These are phyloP conservation scores for Dittrichia graveolens DNA, from an alignment of 129 eudicot species.

Conservation along the genomic window DNA sequence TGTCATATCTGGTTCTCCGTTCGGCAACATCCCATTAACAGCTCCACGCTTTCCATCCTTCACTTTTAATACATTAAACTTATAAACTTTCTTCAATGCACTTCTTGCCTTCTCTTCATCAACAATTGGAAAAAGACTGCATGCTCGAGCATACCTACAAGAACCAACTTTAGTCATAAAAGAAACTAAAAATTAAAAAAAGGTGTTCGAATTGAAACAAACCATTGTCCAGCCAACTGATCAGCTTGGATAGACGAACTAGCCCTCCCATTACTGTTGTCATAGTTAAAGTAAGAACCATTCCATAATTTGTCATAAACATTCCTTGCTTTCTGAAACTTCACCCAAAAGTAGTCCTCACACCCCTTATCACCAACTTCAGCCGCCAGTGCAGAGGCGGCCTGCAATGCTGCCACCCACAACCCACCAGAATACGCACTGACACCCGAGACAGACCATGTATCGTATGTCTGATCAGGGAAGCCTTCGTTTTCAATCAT, in stretches of 20 bases:
- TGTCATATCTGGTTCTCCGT: slow-evolving; percentile 78
- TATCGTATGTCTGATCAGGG: slow-evolving; percentile 98
- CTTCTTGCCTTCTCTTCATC: slow-evolving; percentile 80
- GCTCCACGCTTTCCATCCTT: slow-evolving; percentile 83
- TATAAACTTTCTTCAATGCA: slow-evolving; percentile 70
- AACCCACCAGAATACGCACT: slow-evolving; percentile 95
- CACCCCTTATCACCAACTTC: slow-evolving; percentile 80
- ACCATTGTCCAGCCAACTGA: slow-evolving; percentile 99
- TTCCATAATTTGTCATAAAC: slow-evolving; percentile 93
- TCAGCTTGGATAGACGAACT: slow-evolving; percentile 95
- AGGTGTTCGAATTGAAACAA: slow-evolving; percentile 11
- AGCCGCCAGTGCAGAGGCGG: slow-evolving; percentile 82
- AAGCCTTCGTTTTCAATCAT: slow-evolving; percentile 97
- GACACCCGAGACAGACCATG: slow-evolving; percentile 89
- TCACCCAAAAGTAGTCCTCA: slow-evolving; percentile 81
- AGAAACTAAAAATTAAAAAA: not conserved
- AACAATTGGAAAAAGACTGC: slow-evolving; percentile 85
- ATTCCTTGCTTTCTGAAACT: slow-evolving; percentile 67
- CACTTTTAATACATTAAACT: slow-evolving; percentile 75
- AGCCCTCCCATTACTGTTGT: slow-evolving; percentile 60
- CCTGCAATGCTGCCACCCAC: slow-evolving; percentile 98
- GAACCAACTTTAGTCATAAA: not conserved
- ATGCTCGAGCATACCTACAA: slow-evolving; percentile 91
- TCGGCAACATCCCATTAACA: slow-evolving; percentile 90
- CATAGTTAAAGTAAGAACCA: slow-evolving; percentile 85